A percentile compares a stretch with the other conserved stretches of the same genome.
These are phyloP conservation scores for Amyloporia xantha DNA, from an alignment of 768 basidiomycete species.

Conservation along the genomic window DNA sequence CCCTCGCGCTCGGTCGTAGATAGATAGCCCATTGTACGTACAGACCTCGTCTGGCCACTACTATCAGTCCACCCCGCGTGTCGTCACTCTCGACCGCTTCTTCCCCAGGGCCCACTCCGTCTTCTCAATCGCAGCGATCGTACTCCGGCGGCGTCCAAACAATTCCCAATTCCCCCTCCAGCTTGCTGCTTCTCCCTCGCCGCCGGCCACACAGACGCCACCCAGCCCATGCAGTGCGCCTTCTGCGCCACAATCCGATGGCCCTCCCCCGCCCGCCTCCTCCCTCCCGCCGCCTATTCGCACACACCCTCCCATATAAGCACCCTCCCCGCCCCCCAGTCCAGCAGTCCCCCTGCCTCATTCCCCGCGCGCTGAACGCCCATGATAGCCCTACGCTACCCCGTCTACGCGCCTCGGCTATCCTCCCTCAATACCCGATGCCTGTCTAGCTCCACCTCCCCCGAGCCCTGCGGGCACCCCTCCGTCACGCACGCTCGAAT, in stretches of 20 bases:
- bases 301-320: background rate
- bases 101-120: no score
- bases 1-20: no score
- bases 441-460: background rate
- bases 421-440: background rate
- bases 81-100: no score
- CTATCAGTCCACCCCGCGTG: no score
- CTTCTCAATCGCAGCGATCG: no score
- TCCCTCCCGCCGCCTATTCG: background rate
- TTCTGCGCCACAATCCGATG: constrained; percentile 18
- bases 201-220: background rate
- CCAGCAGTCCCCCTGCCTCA: background rate
- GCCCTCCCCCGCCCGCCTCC: constrained; percentile 2
- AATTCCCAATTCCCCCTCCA: background rate
- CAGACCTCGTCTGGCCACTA: no score
- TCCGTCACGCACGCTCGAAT: background rate
- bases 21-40: no score
- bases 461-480: background rate
- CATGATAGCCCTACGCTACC: background rate
- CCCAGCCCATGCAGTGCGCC: constrained; percentile 3
- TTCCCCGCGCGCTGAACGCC: background rate
- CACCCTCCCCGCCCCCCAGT: background rate
- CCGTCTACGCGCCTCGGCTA: background rate
- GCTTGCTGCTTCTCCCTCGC: background rate
- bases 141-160: background rate